Base-by-base conservation (phyloP, 2,329 filamentous ascomycete species). In the Colletotrichum caudatum region DNA sequence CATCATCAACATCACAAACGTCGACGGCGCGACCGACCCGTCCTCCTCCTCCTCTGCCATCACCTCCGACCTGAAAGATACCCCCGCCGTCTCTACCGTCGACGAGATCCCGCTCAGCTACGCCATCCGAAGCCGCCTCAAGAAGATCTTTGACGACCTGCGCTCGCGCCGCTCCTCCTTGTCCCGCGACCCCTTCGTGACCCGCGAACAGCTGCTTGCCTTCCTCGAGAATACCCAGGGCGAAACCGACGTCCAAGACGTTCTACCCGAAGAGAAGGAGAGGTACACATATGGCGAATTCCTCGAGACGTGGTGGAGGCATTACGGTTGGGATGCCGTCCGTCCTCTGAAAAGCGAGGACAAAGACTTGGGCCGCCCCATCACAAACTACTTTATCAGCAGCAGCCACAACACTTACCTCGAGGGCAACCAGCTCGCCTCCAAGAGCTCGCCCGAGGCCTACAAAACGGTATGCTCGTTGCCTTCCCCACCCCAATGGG, bases 351-450 rank as follows among this genome's bases (percentile, higher is more conserved):
- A 82, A 9, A 69, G 80, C 29, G 76, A 82, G 39, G 77, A 82
- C 73, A 85, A 89, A 69, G 91, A 94, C 77, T 79, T 90, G 41
- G 87, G 87, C 0, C 89, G 88, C 64, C 93, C 94, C 5, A 86
- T 97, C 69, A 93, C 92, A 58, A 94, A 97, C 79, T 98, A 98
- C 83, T 98, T 94, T 80, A 95, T 98, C 79, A 97, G 92, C 73
- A 97, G 94, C 75, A 97, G 94, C 78, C 95, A 98, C 84, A 98
- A 98, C 79, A 98, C 95, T 0, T 98, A 97, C 80, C 85, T 97
- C 53, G 91, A 91, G 2, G 95, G 95, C 2, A 94, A 97, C 77
- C 95, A 98, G 81, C 86, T 96, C 51, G 91, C 90, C 72, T 94
- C 94, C 58, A 89, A 90, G 71, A 92, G 93, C 71, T 94, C 92